Conservation (phyloP, 495 filamentous ascomycete genomes). For the Penicillium angulare region DNA sequence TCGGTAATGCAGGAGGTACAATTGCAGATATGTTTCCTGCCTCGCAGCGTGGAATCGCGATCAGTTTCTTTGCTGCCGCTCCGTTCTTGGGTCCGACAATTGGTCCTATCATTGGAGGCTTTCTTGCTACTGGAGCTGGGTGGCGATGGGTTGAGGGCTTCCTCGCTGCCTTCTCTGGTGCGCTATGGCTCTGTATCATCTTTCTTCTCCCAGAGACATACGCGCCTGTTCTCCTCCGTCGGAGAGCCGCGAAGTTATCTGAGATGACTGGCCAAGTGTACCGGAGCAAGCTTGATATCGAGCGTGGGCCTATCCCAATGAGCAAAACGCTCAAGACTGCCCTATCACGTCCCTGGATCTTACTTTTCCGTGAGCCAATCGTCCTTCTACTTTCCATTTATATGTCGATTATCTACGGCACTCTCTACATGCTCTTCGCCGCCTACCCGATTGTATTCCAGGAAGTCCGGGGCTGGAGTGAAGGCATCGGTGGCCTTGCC, state of each 20-base stretch:
- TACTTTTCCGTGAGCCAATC: constrained; percentile 51
- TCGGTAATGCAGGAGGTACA: constrained; percentile 69
- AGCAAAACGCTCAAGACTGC: constrained; percentile 32
- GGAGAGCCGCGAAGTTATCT: constrained; percentile 47
- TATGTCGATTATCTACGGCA: constrained; percentile 68
- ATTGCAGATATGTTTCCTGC: constrained; percentile 68
- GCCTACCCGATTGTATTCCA: constrained; percentile 74
- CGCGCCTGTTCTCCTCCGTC: constrained; percentile 49
- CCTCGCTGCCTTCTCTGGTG: constrained; percentile 41
- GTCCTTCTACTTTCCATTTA: constrained; percentile 61
- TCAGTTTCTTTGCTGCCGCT: constrained; percentile 57
- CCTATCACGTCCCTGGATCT: constrained; percentile 40
- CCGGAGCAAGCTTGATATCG: constrained; percentile 37
- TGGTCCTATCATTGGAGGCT: constrained; percentile 54
- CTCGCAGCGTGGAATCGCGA: constrained; percentile 58
- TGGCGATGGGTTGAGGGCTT: constrained; percentile 66
- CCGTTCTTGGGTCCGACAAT: constrained; percentile 53
- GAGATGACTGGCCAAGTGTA: constrained; percentile 53
- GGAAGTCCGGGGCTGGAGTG: constrained; percentile 67
- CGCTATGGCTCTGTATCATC: constrained; percentile 46
- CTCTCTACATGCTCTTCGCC: constrained; percentile 77
- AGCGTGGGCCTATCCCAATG: constrained; percentile 26
- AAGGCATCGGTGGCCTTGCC: constrained; percentile 65
- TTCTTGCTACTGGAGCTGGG: constrained; percentile 51
- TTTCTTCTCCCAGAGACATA: constrained; percentile 56